phyloP scores from a whole-genome alignment of 1,284 basidiomycete species.

The Rhodotorula sp. region DNA sequence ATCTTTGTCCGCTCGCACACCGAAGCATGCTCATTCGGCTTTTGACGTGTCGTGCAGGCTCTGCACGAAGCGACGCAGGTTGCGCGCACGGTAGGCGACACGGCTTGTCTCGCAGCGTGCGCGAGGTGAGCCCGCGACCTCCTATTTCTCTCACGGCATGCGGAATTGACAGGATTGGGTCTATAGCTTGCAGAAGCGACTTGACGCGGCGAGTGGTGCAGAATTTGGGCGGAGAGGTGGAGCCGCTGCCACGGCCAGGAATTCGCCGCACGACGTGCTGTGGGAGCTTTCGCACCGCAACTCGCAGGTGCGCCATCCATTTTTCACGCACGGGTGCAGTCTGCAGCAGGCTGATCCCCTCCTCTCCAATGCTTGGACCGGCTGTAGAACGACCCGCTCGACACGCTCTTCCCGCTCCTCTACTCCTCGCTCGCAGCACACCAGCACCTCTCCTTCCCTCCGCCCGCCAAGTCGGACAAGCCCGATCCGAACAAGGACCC shows the following conservation, averaged over 20 bases:
- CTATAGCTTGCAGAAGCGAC: conserved; percentile 9
- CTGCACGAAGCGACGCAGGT: conserved; percentile 24
- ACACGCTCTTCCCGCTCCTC: conserved; percentile 17
- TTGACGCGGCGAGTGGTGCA: neutral
- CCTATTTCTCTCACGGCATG: too few relatives aligned
- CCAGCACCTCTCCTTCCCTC: neutral
- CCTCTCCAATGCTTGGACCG: too few relatives aligned
- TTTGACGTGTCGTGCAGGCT: neutral
- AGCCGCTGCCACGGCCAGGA: neutral
- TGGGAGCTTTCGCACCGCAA: neutral
- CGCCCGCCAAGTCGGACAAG: neutral
- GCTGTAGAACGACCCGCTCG: neutral
- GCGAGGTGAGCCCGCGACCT: conserved; percentile 7
- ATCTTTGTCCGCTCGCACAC: too few relatives aligned
- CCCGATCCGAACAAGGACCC: neutral
- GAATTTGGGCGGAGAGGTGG: too few relatives aligned
- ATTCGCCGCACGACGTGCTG: conserved; percentile 14
- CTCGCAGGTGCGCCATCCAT: neutral
- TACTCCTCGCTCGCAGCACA: neutral
- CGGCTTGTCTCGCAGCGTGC: conserved; percentile 7
- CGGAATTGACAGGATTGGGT: too few relatives aligned
- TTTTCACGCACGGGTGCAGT: too few relatives aligned
- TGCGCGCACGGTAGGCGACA: conserved; percentile 21
- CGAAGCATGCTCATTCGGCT: accelerated
- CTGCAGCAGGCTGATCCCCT: too few relatives aligned